phyloP scores from a whole-genome alignment of 768 basidiomycete genomes.

The Tremella yokohamensis region DNA sequence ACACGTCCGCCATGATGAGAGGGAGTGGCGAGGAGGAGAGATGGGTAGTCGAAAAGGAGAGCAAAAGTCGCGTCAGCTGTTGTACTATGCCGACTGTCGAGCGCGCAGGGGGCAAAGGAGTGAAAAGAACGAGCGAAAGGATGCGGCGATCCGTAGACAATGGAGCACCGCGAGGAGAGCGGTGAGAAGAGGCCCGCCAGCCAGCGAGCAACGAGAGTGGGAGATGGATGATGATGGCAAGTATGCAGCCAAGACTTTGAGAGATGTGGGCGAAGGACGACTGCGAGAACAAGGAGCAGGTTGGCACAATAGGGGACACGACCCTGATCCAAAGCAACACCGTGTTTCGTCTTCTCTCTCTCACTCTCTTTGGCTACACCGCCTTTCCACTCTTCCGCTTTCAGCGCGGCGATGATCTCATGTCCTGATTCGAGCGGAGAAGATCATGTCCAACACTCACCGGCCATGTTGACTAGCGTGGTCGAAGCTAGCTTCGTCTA shows the following conservation, averaged over 20 bases:
- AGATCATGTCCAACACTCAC: too few species aligned
- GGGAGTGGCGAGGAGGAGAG: background rate
- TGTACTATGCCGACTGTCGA: background rate
- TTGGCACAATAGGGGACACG: too few species aligned
- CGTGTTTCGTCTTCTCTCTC: too few species aligned
- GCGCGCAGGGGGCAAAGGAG: background rate
- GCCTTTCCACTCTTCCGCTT: too few species aligned
- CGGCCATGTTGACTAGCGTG: too few species aligned
- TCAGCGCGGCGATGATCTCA: too few species aligned
- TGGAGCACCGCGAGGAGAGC: background rate
- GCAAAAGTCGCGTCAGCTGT: conserved; percentile 2
- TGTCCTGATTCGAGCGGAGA: too few species aligned
- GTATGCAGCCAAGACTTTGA: background rate
- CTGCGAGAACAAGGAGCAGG: too few species aligned
- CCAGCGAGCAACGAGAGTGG: background rate
- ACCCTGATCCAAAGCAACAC: too few species aligned
- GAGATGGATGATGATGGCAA: background rate
- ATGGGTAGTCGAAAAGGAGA: background rate
- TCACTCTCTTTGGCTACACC: too few species aligned
- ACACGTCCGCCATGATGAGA: conserved; percentile 2
- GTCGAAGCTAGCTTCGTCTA: too few species aligned
- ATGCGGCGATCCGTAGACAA: background rate
- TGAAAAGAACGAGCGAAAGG: conserved; percentile 1
- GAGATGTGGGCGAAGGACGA: background rate
- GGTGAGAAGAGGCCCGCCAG: background rate